Base-by-base conservation (phyloP, 768 basidiomycete species). In the Russula dissimulans region DNA sequence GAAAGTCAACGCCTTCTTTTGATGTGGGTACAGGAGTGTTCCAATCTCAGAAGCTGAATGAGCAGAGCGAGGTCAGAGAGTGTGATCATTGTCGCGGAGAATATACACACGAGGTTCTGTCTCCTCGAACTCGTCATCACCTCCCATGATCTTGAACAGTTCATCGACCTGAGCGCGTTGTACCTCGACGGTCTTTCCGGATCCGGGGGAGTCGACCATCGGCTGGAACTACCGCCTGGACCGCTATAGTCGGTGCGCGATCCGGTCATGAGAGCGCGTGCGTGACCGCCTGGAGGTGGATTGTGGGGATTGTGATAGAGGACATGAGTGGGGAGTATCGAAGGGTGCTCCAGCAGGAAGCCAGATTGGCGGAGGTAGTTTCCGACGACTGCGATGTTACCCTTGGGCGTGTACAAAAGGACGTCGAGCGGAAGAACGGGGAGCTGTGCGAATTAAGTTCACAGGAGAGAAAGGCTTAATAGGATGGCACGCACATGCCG, bases 1-100 rank as follows among this genome's bases (percentile, higher is more conserved):
- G 73, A 99, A 99, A 1, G 95, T 93, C 18, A 99, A 78, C 26
- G 95, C 97, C 72, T 95, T 95, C 75, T 94, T 95, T 75, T 99
- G 97, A 77, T 99, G 97, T 18, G 95, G 92, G 74, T 98, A 99
- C 8, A 99, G 77, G 49, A 75, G 79, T 22, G 97, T 97, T 41
- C 86, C 87, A 56, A 99, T 83, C 67, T 88, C 84, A 55, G 77
- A 68, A 52, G 75, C 87, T 89, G 67, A 42, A 67, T 47, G 57
- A 62, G 54, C 65, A 54, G 62, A 59, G 66, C 59, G 67, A 43
- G 67, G 59, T 53, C 47, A 45, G 58, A 42, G 51, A 43, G 10
- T 44, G 61, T 63, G 56, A 60, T 64, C 53, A 65, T 65, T 52
- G 41, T 56, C 54, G 58, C 26, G 54, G 18, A 29, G 18, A 26